phyloP scores from a whole-genome alignment of 148 eudicot genomes.

The Bassia scoparia region DNA sequence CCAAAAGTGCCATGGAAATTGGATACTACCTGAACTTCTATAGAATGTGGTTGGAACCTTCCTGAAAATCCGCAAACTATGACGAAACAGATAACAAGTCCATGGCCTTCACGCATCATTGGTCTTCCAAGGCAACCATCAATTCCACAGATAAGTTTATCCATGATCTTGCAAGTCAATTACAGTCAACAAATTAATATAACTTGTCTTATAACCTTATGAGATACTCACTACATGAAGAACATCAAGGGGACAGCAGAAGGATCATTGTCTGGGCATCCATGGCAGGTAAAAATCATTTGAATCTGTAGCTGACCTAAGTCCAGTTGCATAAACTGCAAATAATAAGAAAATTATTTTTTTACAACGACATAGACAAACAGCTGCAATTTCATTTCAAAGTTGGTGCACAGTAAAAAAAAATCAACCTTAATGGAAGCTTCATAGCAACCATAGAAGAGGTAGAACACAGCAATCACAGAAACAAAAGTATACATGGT shows the following conservation, averaged over 20 bases:
- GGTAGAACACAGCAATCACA: background rate
- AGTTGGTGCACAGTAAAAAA: background rate
- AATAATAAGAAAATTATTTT: background rate
- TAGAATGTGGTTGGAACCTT: conserved; percentile 83
- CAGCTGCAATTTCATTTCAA: too few relatives aligned
- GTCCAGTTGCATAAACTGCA: conserved; percentile 96
- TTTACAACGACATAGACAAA: background rate
- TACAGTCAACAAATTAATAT: background rate
- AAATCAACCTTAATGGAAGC: background rate
- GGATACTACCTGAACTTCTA: conserved; percentile 74
- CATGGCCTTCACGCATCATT: conserved; percentile 83
- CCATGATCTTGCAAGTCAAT: conserved; percentile 53
- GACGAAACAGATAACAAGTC: conserved; percentile 67
- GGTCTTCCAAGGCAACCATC: conserved; percentile 76
- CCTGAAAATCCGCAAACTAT: conserved; percentile 82
- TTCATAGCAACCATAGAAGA: background rate
- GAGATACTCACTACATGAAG: conserved; percentile 66
- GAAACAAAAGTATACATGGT: too few relatives aligned
- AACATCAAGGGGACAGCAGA: conserved; percentile 95
- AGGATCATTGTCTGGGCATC: conserved; percentile 69
- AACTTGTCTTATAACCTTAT: conserved; percentile 1
- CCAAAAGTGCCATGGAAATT: too few relatives aligned
- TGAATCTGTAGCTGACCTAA: conserved; percentile 66
- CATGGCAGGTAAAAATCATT: conserved; percentile 79
- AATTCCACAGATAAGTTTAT: conserved; percentile 84